A percentile compares a stretch with the other conserved stretches of the same genome.
Evolutionary conservation across 305 asterid species (phyloP).

Genomic region (Vinca major): DNA sequence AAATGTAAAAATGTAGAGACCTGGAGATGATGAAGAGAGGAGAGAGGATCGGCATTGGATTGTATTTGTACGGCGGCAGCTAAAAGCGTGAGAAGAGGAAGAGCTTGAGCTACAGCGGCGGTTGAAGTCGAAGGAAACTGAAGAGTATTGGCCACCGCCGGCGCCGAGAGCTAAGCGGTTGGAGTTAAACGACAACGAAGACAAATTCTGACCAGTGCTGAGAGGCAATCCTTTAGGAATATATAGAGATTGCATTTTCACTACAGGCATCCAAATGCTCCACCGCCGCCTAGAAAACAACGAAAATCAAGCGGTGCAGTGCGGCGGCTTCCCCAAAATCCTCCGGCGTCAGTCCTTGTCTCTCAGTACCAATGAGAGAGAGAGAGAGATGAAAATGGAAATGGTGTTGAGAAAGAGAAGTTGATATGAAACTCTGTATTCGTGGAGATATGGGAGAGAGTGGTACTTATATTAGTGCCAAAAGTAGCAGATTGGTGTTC

Average conservation of each 20-base stretch:
- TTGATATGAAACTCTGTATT: too few relatives aligned
- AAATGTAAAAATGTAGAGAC: slow-evolving; percentile 17
- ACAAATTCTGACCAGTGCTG: not conserved
- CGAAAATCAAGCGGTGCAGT: not conserved
- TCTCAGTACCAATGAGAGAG: not conserved
- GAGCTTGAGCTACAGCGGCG: slow-evolving; percentile 18
- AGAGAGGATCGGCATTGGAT: slow-evolving; percentile 37
- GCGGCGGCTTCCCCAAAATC: not conserved
- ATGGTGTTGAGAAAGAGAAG: too few relatives aligned
- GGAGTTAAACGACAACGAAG: not conserved
- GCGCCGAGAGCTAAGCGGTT: slow-evolving; percentile 8
- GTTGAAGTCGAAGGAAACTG: slow-evolving; percentile 19
- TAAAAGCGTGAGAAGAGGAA: slow-evolving; percentile 14
- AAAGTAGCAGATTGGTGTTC: too few relatives aligned
- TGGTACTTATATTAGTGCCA: too few relatives aligned
- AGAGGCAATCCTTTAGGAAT: slow-evolving; percentile 4
- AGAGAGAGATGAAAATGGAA: not conserved
- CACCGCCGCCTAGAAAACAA: not conserved
- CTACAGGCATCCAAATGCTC: not conserved
- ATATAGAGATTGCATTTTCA: slow-evolving; percentile 8
- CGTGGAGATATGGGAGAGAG: too few relatives aligned
- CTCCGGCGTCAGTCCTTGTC: not conserved
- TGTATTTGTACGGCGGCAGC: slow-evolving; percentile 7
- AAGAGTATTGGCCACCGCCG: slow-evolving; percentile 8
- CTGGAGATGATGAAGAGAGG: slow-evolving; percentile 24